phyloP scores from a whole-genome alignment of 805 yeast species.

The Kluyveromyces siamensis region DNA sequence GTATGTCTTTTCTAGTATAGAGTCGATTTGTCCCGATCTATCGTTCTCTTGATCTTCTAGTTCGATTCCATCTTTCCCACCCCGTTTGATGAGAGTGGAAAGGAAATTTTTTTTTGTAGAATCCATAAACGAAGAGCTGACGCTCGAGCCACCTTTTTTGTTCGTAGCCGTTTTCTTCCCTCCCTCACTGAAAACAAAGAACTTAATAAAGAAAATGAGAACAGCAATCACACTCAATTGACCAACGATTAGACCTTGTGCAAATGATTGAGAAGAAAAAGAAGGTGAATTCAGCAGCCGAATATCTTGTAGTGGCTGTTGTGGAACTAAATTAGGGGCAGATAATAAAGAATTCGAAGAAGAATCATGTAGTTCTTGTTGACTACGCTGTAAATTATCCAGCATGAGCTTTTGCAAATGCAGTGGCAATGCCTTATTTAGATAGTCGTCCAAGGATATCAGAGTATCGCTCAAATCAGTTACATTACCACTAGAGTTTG shows the following conservation, averaged over 20 bases:
- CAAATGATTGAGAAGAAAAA: slow-evolving; percentile 50
- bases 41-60: slow-evolving; percentile 17
- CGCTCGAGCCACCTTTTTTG: slow-evolving; percentile 18
- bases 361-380: slow-evolving; percentile 6
- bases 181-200: slow-evolving; percentile 64
- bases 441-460: slow-evolving; percentile 31
- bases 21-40: slow-evolving; percentile 23
- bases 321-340: slow-evolving; percentile 2
- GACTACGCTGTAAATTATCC: slow-evolving; percentile 12
- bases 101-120: slow-evolving; percentile 6
- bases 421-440: slow-evolving; percentile 28
- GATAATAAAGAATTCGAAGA: slow-evolving; percentile 5
- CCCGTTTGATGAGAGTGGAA: slow-evolving; percentile 24
- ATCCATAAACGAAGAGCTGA: slow-evolving; percentile 15
- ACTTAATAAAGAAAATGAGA: slow-evolving; percentile 56
- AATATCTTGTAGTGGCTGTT: slow-evolving; percentile 1
- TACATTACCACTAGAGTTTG: neutral
- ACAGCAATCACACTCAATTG: slow-evolving; percentile 63
- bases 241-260: slow-evolving; percentile 67
- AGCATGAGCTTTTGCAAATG: slow-evolving; percentile 29
- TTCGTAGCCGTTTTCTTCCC: slow-evolving; percentile 29
- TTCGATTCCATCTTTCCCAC: slow-evolving; percentile 18
- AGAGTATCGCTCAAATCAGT: slow-evolving; percentile 12
- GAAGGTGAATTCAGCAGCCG: slow-evolving; percentile 1
- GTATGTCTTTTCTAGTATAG: slow-evolving; percentile 81